Conservation (phyloP, 768 basidiomycete genomes). For the Kwoniella newhampshirensis region DNA sequence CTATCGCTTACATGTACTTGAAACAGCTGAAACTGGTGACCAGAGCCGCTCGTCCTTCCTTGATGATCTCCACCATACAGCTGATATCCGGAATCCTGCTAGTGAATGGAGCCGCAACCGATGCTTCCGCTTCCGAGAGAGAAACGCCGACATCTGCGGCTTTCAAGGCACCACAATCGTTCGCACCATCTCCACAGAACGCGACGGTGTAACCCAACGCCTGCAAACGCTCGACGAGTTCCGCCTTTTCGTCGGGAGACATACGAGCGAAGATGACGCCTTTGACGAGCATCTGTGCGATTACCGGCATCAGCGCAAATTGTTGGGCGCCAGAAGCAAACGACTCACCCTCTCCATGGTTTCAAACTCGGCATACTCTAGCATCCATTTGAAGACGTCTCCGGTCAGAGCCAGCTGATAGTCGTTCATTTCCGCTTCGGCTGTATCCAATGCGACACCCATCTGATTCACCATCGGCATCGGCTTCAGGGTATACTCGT, state of each 20-base stretch:
- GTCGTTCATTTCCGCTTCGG: conserved; percentile 75
- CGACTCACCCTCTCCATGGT: conserved; percentile 80
- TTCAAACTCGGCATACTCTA: conserved; percentile 89
- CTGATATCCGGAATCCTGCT: conserved; percentile 89
- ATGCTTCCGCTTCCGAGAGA: conserved; percentile 95
- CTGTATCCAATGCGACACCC: conserved; percentile 62
- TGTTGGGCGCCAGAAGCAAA: too few relatives aligned
- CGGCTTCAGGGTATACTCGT: conserved; percentile 84
- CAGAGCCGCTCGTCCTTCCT: conserved; percentile 89
- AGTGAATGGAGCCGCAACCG: conserved; percentile 97
- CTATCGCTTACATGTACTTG: conserved; percentile 86
- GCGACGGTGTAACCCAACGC: conserved; percentile 90
- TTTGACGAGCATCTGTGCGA: conserved; percentile 86
- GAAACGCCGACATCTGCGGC: conserved; percentile 98
- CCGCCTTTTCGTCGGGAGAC: conserved; percentile 99
- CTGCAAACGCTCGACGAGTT: conserved; percentile 92
- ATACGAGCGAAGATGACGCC: conserved; percentile 95
- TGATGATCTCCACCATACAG: conserved; percentile 94
- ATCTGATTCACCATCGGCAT: conserved; percentile 67
- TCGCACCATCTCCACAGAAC: conserved; percentile 98
- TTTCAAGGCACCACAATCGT: conserved; percentile 97
- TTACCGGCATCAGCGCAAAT: neutral
- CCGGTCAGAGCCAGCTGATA: conserved; percentile 90
- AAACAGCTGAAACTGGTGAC: conserved; percentile 99
- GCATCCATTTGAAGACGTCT: conserved; percentile 97